Evolutionary conservation across 331 rosid genomes (phyloP).

Genomic region (Malus hybrid): DNA sequence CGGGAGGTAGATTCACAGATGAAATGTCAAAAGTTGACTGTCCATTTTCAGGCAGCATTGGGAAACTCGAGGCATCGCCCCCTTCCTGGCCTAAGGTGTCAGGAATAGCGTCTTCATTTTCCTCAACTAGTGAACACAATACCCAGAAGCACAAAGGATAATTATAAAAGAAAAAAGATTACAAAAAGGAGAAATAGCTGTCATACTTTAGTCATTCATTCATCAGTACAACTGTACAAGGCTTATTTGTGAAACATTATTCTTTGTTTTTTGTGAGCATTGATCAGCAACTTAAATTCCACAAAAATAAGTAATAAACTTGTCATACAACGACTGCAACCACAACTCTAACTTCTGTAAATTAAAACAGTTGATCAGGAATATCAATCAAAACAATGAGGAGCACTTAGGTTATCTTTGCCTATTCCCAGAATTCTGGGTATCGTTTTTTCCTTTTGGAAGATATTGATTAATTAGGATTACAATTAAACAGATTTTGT

Average conservation of each 20-base stretch:
- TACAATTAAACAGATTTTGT: neutral
- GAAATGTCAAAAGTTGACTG: slow-evolving; percentile 43
- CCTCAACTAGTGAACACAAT: slow-evolving; percentile 22
- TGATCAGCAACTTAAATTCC: neutral
- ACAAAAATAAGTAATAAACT: neutral
- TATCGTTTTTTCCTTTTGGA: neutral
- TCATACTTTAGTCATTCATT: neutral
- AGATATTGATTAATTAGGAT: neutral
- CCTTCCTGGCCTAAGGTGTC: slow-evolving; percentile 31
- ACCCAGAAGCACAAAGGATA: neutral
- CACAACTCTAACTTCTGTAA: neutral
- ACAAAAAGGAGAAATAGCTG: neutral
- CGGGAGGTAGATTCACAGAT: slow-evolving; percentile 56
- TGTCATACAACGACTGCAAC: neutral
- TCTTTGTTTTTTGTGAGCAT: neutral
- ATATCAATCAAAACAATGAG: neutral
- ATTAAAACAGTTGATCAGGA: neutral
- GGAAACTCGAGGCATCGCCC: slow-evolving; percentile 30
- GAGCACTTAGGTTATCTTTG: neutral
- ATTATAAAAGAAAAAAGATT: neutral
- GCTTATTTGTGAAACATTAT: neutral
- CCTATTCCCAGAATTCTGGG: neutral
- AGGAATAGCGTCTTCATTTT: slow-evolving; percentile 30
- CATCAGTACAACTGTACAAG: neutral
- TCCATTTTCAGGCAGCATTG: slow-evolving; percentile 30